Base-by-base conservation (phyloP, 1,139 yeast species). In the Hyphopichia burtonii region DNA sequence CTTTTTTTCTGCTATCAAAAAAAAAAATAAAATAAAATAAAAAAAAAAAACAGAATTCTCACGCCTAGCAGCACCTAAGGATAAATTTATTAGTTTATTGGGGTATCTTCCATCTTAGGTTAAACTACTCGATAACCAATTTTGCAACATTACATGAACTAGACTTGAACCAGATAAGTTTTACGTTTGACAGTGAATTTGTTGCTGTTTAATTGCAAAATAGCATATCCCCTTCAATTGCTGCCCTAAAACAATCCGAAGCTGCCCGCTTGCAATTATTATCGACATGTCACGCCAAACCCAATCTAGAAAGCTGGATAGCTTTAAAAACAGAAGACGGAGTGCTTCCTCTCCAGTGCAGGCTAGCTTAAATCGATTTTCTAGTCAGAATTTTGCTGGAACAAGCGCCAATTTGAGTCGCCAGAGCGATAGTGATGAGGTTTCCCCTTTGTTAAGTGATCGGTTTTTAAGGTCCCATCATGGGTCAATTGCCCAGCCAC, bases 391-490 rank as follows among this genome's bases (percentile, higher is more conserved):
- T 16, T 10, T 9, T 14, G 17, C 12, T 10, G 33, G 33, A 7
- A 15, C 18, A 7, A 9, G 19, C 18, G 19, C 33, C 15, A 16
- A 16, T 14, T 10, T 9, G 9, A 14, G 37, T 25, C 19, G 30
- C 37, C 18, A 15, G 4, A 12, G n/a, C 12, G n/a, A 7, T 18
- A 14, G 11, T 31, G 19, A 16, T 14, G 37, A 28, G 16, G 27
- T 31, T 15, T 6, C 10, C 17, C 39, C 35, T 16, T 31, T 35
- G 19, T 25, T 28, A 17, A 12, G 38, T n/a, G 38, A 39, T 4
- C 34, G 34, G 6, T 34, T 34, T 14, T 17, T 10, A n/a, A 5
- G 19, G 10, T 31, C 33, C 5, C 33, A 31, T 16, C 33, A 31
- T 31, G 33, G 19, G 11, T 31, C 33, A 14, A 31, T 31, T 31